Conservation (phyloP, 768 basidiomycete species). For the Lactifluus pinguis region DNA sequence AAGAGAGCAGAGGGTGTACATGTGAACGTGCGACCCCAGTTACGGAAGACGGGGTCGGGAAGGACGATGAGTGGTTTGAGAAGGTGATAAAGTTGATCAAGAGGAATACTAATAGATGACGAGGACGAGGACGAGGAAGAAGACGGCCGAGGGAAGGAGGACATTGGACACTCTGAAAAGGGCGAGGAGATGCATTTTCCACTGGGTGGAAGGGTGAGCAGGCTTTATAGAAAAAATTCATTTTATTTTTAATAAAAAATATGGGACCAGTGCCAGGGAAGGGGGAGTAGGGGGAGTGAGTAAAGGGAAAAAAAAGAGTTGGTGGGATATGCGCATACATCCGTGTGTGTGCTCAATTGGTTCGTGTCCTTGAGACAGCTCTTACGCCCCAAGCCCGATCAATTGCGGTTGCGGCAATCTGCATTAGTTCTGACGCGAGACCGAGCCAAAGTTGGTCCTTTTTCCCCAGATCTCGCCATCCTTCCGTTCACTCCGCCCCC, state of each 20-base stretch:
- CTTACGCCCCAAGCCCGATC: too few species aligned
- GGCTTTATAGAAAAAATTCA: constrained; percentile 10
- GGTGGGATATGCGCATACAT: too few species aligned
- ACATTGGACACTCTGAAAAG: constrained; percentile 1
- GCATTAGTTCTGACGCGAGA: too few species aligned
- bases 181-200: neutral
- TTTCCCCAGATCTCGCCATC: too few species aligned
- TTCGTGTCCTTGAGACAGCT: too few species aligned
- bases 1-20: constrained; percentile 67
- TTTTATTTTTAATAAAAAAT: neutral
- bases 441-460: too few species aligned
- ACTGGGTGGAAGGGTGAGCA: neutral
- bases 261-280: too few species aligned
- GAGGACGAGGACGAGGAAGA: neutral
- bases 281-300: too few species aligned
- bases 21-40: constrained; percentile 80
- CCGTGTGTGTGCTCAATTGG: too few species aligned
- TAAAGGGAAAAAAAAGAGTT: too few species aligned
- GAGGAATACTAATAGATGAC: constrained; percentile 29
- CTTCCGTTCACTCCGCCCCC: too few species aligned
- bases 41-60: constrained; percentile 49
- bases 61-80: constrained; percentile 47
- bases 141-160: constrained; percentile 24
- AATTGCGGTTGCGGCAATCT: too few species aligned
- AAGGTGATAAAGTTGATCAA: constrained; percentile 40